phyloP scores from a whole-genome alignment of 495 filamentous ascomycete genomes.

The Cairneyella variabilis region DNA sequence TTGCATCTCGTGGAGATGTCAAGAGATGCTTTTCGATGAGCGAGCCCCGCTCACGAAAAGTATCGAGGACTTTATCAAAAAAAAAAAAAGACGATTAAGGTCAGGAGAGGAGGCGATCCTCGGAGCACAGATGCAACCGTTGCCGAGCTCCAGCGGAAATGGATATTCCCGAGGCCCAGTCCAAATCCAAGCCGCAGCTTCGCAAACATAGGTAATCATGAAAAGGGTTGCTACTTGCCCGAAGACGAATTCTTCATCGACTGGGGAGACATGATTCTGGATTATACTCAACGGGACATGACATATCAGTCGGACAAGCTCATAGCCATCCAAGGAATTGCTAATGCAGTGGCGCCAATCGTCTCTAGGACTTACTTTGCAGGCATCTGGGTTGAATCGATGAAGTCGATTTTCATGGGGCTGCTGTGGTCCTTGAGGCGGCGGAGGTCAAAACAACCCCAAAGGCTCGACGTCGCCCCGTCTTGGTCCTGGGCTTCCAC shows the following conservation, averaged over 20 bases:
- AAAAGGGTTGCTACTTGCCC: constrained; percentile 68
- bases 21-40: constrained; percentile 7
- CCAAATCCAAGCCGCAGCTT: neutral
- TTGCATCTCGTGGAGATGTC: constrained; percentile 3
- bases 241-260: constrained; percentile 3
- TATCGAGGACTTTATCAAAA: constrained; percentile 2
- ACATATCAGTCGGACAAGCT: constrained; percentile 14
- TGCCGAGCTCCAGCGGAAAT: constrained; percentile 5
- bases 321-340: constrained; percentile 12
- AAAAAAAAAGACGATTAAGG: neutral
- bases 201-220: neutral
- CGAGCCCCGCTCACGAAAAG: neutral
- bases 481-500: constrained; percentile 10
- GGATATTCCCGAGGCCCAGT: constrained; percentile 4
- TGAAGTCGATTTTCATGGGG: constrained; percentile 6
- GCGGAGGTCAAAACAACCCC: neutral
- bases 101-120: constrained; percentile 2
- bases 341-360: constrained; percentile 8
- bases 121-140: constrained; percentile 1
- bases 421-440: neutral
- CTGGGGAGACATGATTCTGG: constrained; percentile 4
- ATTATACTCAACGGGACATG: constrained; percentile 9
- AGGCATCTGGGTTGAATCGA: constrained; percentile 6
- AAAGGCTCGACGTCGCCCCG: constrained; percentile 1
- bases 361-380: constrained; percentile 8